Conservation (phyloP, 768 basidiomycete species). For the Favolaschia claudopus region DNA sequence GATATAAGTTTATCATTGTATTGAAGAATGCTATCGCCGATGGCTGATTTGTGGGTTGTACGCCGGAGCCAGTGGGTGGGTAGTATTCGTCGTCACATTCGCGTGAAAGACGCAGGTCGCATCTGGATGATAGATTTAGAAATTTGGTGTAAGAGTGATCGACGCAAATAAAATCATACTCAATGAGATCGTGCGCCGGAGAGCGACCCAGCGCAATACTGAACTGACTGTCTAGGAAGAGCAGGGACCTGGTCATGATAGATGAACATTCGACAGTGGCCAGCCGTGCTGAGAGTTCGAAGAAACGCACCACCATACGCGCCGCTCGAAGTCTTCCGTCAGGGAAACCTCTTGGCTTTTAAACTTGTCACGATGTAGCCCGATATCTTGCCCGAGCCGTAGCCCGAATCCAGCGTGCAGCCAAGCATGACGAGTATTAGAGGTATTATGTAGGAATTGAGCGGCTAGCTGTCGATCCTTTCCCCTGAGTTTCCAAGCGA, state of each 20-base stretch:
- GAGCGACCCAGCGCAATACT: not conserved
- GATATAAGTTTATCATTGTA: not conserved
- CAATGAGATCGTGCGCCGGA: no score
- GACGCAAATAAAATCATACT: no score
- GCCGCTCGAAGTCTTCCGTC: not conserved
- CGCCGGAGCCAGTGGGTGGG: not conserved
- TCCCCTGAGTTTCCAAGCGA: no score
- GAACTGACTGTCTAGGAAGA: not conserved
- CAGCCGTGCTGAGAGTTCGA: not conserved
- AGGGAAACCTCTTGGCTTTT: not conserved
- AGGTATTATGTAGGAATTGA: no score
- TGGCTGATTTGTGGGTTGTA: not conserved
- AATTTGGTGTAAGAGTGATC: no score
- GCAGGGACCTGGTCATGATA: not conserved
- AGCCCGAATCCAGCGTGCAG: not conserved
- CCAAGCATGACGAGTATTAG: no score
- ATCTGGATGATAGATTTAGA: not conserved
- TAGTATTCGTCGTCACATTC: conserved; percentile 1
- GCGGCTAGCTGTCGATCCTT: no score
- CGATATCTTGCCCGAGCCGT: conserved; percentile 1
- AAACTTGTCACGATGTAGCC: not conserved
- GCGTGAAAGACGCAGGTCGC: not conserved
- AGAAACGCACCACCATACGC: not conserved
- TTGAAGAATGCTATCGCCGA: not conserved
- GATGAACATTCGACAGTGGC: not conserved